Base-by-base conservation (phyloP, 495 filamentous ascomycete species). In the Elasticomyces elasticus region DNA sequence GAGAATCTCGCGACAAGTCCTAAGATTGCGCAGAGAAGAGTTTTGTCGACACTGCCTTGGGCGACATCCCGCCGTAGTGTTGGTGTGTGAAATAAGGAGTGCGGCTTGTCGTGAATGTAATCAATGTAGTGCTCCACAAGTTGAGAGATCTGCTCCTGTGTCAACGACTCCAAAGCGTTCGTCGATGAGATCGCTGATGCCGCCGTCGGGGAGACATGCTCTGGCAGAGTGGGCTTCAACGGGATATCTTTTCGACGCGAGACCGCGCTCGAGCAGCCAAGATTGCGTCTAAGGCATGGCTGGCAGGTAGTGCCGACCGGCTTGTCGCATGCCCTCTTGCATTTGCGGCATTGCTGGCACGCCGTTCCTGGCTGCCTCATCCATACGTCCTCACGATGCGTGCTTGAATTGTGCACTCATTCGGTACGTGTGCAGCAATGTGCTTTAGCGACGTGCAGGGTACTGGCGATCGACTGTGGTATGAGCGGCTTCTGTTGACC, bases 41-140 rank as follows among this genome's bases (percentile, higher is more conserved):
- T 10, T 12, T 38, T 51, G 1, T 66, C 65, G 41, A 72, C 63
- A 28, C 65, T 69, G 17, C 65, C 66, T 42, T 65, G 59, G 5
- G 66, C 23, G 17, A 72, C 26, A 30, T 59, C 59, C 2, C 41
- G 28, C 6, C 66, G 63, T 1, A 72, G 52, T 24, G 51, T 69
- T 4, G 68, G 65, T 7, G 42, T 48, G 50, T 72, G 71, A 38
- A 74, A 72, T 1, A 74, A 44, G 0, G 64, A 64, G 55, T 72
- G 70, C 31, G 70, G 67, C 48, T 71, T 64, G 51, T 72, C 70
- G 52, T 72, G 71, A 22, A 71, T 63, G 52, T 59, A 71, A 35
- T 69, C 62, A 23, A 73, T 69, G 50, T 74, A 72, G 5, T 68
- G 59, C 26, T 56, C 47, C 5, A 69, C 66, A 12, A 73, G 64